phyloP scores from a whole-genome alignment of 2,329 filamentous ascomycete species.

The Phialemoniopsis sp. region DNA sequence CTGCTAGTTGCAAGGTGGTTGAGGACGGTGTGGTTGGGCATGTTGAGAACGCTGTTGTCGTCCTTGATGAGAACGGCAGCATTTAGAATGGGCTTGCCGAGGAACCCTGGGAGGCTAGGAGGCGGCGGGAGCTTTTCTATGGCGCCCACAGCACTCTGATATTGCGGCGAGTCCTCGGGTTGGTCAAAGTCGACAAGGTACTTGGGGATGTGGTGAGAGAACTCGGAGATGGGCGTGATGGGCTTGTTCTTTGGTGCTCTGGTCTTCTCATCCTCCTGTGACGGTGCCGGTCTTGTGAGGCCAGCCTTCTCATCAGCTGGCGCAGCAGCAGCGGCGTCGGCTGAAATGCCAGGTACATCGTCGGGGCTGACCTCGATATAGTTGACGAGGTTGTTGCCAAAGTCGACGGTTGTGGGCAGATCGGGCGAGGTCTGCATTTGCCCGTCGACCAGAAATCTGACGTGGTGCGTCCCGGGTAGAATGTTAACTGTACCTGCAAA shows the following conservation, averaged over 20 bases:
- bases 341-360: conserved; percentile 44
- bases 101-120: conserved; percentile 81
- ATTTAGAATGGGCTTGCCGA: conserved; percentile 93
- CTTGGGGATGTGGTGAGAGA: conserved; percentile 71
- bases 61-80: conserved; percentile 90
- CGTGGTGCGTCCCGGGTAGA: conserved; percentile 89
- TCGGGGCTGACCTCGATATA: conserved; percentile 91
- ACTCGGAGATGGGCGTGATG: conserved; percentile 53
- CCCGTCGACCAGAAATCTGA: conserved; percentile 93
- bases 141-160: conserved; percentile 69
- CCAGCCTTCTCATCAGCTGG: conserved; percentile 20
- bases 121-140: conserved; percentile 79
- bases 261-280: conserved; percentile 31
- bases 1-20: conserved; percentile 97
- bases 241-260: conserved; percentile 49
- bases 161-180: conserved; percentile 70
- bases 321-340: conserved; percentile 21
- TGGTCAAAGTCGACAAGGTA: conserved; percentile 87
- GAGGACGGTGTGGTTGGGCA: conserved; percentile 94
- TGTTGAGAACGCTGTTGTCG: conserved; percentile 92
- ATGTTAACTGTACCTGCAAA: conserved; percentile 78
- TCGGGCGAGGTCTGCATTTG: conserved; percentile 86
- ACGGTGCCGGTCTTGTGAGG: conserved; percentile 24
- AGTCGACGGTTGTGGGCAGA: conserved; percentile 92
- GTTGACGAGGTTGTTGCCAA: conserved; percentile 96